Conservation (phyloP, 108 stramenopile species). For the Seminavis robusta region DNA sequence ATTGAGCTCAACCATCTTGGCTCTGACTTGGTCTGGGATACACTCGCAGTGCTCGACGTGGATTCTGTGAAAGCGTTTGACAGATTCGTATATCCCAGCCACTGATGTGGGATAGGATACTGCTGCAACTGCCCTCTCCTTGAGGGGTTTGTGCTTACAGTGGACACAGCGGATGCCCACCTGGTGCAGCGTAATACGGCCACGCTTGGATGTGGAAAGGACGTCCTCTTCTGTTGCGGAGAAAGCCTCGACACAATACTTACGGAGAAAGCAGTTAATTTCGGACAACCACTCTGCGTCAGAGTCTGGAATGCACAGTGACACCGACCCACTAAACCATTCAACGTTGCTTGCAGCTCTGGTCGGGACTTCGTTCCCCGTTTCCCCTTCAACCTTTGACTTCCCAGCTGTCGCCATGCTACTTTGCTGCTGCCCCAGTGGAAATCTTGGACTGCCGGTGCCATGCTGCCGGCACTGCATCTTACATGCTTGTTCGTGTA, state of each 20-base stretch:
- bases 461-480: background rate
- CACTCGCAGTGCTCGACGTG: conserved; percentile 27
- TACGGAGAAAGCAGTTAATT: conserved; percentile 65
- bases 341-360: background rate
- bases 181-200: conserved; percentile 41
- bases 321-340: conserved; percentile 23
- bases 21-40: conserved; percentile 20
- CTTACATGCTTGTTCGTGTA: conserved; percentile 54
- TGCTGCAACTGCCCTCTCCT: conserved; percentile 26
- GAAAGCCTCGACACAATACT: conserved; percentile 56
- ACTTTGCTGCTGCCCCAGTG: no score
- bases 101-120: conserved; percentile 41
- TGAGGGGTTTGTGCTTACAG: conserved; percentile 27
- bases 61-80: conserved; percentile 48
- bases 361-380: no score
- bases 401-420: no score
- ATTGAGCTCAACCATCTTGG: conserved; percentile 9
- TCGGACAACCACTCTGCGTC: conserved; percentile 65
- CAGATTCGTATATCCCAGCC: conserved; percentile 48
- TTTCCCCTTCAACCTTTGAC: no score
- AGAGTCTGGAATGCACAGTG: conserved; percentile 22
- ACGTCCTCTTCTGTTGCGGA: conserved; percentile 27
- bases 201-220: conserved; percentile 19
- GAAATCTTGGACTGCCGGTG: background rate
- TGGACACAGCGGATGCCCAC: conserved; percentile 68